Evolutionary conservation across 1,284 basidiomycete species (phyloP), one percentile per base, ranked within the genome.

Genomic region (Ganoderma lingzhi): DNA sequence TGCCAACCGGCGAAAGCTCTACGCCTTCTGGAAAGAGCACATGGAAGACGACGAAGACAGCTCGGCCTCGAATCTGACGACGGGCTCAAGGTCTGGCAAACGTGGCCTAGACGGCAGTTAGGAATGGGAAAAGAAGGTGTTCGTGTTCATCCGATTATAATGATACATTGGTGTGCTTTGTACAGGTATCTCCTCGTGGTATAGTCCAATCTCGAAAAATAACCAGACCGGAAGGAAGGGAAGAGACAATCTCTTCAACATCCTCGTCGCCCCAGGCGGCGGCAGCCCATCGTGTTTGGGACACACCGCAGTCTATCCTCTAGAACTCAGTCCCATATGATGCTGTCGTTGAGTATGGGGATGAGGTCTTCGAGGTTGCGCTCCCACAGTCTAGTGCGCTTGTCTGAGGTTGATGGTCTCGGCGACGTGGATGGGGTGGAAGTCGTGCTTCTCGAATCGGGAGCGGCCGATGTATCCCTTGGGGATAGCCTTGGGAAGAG

Each of bases 1-100:
- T 72, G 82, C 91, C 1, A 96, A 94, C 79, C 86, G 96, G 73
- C 85, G 93, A 79, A 93, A 89, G 81, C 85, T 98, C 80, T 97
- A 97, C 79, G 86, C 86, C 10, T 80, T 96, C 35, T 97, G 95
- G 88, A 91, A 91, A 75, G 85, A 84, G 48, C 82, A 83, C 56
- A 80, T 81, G 64, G 89, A 87, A 30, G 87, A 88, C 15, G 84
- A 83, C 10, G 82, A 82, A 17, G 68, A 68, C 1, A 66, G 35
- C 2, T 4, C 28, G n/a, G 17, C 14, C 62, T 51, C 65, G 19
- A 59, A 30, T n/a, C 56, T 66, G 1, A 3, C 19, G 3, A 9
- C n/a, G 30, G 61, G n/a, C 80, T 35, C 56, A 10, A 60, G 80
- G 4, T 79, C 79, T 68, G 73, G 66, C 39, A 75, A 71, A 19